Percentiles rank a stretch among this genome's conserved stretches.
phyloP scores from a whole-genome alignment of 2,329 filamentous ascomycete genomes.

The Venturia nashicola region DNA sequence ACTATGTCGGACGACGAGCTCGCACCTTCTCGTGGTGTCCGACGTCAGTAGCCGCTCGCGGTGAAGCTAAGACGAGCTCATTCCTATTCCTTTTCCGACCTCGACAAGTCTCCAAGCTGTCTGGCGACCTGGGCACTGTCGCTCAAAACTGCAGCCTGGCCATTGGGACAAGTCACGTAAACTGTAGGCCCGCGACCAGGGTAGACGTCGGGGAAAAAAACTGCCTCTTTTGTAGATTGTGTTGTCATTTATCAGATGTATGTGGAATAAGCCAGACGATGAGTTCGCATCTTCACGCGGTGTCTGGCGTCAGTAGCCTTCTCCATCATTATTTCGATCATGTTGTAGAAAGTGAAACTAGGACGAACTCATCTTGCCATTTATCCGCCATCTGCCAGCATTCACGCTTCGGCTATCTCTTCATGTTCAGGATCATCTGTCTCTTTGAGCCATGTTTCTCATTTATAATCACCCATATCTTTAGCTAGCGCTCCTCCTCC shows the following conservation, averaged over 20 bases:
- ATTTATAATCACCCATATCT: no score
- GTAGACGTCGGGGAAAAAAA: background rate
- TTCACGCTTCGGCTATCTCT: no score
- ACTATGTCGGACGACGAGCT: background rate
- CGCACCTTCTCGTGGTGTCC: background rate
- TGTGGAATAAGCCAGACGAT: background rate
- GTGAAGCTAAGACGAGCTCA: background rate
- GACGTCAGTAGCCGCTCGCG: background rate
- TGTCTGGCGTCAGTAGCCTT: background rate
- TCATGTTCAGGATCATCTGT: no score
- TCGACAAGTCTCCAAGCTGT: background rate
- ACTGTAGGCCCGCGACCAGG: background rate
- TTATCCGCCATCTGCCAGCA: no score
- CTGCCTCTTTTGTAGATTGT: background rate
- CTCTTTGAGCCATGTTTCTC: no score
- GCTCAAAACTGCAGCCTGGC: background rate
- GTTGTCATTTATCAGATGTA: no score
- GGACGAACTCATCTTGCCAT: no score
- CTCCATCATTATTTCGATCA: no score
- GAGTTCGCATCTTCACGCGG: background rate
- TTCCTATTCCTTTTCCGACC: background rate
- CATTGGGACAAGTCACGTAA: background rate
- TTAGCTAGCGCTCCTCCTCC: no score
- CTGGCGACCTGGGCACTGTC: background rate
- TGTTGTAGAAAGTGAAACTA: no score